Evolutionary conservation across 2,329 filamentous ascomycete genomes (phyloP), one percentile per base, ranked within the genome.

Genomic region (Knoxdaviesia proteae): DNA sequence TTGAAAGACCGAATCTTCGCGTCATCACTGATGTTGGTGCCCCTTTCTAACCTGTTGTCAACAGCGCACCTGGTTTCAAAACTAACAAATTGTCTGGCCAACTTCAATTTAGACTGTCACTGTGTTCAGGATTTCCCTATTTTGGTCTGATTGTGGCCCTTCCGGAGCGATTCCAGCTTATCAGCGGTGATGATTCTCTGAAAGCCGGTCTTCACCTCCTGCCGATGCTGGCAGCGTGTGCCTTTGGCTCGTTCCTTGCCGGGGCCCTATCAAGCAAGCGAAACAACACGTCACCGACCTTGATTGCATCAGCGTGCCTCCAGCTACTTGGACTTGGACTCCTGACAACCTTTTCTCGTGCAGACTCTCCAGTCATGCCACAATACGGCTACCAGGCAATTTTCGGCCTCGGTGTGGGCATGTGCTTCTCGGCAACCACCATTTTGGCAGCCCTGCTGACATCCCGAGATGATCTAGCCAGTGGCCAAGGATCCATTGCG

Each of bases 121-220:
- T 3, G 56, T 76, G 10, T 58, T 76, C 67, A 0, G 72, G 72
- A 2, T 73, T 70, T 42, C 60, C 67, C 0, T 76, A 74, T 46
- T 65, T 77, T 29, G 59, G 68, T 5, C 60, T 74, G n/a, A 64
- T 71, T 8, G 65, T 76, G 44, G 63, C 67, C 33, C 62, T 78
- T 5, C 73, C 74, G 1, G 69, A 77, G 48, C 59, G 71, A 6
- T 71, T 75, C 41, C 72, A 77, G 46, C 67, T 77, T 35, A 65
- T 75, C 42, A 68, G 74, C 47, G 58, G 58, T 5, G 62, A 74
- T 40, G 62, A 56, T 33, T 61, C 68, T 0, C 58, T 76, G 30
- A 61, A 63, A 50, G 69, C 72, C 0, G 71, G 73, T 5, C 52
- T 76, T 4, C 67, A 73, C 38, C 60, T 77, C 5, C 57, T 77